These are phyloP conservation scores for Apiotrichum laibachii DNA, from an alignment of 1,284 basidiomycete genomes.

Conservation along the genomic window DNA sequence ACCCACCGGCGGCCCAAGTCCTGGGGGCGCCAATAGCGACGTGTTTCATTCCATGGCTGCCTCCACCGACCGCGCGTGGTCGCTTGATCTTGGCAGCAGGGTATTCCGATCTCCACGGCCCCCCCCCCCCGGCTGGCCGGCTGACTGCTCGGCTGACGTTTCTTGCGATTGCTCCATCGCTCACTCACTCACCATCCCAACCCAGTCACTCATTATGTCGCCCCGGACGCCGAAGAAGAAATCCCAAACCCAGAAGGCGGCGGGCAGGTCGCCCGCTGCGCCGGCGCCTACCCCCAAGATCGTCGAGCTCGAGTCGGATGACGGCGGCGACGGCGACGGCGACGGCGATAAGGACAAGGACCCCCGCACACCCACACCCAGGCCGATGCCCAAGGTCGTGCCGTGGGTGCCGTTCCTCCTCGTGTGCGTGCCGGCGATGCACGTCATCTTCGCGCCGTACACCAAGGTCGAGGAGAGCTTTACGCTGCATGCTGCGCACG, in stretches of 20 bases:
- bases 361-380: constrained; percentile 68
- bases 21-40: neutral
- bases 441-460: constrained; percentile 77
- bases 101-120: too few species aligned
- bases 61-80: too few species aligned
- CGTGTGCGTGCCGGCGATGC: constrained; percentile 59
- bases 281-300: too few species aligned
- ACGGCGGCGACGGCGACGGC: too few species aligned
- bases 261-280: neutral
- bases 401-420: constrained; percentile 56
- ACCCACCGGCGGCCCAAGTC: too few species aligned
- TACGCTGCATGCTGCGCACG: constrained; percentile 87
- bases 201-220: neutral
- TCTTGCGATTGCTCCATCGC: neutral
- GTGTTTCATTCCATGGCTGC: neutral
- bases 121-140: too few species aligned
- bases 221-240: neutral
- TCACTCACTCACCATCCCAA: neutral
- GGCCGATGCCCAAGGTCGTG: constrained; percentile 33
- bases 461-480: constrained; percentile 98
- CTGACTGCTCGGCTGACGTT: too few species aligned
- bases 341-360: neutral
- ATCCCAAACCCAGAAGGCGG: neutral
- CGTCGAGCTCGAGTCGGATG: neutral
- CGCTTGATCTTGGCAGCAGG: too few species aligned